These are phyloP conservation scores for Flaveria linearis DNA, from an alignment of 129 eudicot genomes.

Conservation along the genomic window DNA sequence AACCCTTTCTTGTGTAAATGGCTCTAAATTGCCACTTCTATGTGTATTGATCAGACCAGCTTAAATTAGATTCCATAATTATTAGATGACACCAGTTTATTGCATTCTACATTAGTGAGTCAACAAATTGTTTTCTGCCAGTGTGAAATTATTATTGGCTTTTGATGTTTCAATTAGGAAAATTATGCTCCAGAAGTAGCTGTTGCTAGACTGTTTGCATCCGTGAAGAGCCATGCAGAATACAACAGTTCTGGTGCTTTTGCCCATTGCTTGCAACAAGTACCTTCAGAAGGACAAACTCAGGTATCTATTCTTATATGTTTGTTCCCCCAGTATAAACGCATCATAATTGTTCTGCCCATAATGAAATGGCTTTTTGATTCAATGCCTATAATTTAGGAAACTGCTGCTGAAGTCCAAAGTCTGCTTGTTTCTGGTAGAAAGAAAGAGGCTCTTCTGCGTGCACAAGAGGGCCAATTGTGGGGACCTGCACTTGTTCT, in stretches of 20 bases:
- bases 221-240: slow-evolving; percentile 40
- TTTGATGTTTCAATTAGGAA: slow-evolving; percentile 32
- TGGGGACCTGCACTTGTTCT: slow-evolving; percentile 98
- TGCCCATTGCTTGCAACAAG: slow-evolving; percentile 73
- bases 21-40: not conserved
- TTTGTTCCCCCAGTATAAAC: slow-evolving; percentile 8
- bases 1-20: not conserved
- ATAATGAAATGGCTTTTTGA: not conserved
- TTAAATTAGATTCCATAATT: not conserved
- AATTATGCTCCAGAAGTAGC: slow-evolving; percentile 41
- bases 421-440: slow-evolving; percentile 86
- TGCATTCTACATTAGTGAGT: not conserved
- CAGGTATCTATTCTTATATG: slow-evolving; percentile 48
- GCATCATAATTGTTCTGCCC: slow-evolving; percentile 11
- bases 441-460: slow-evolving; percentile 73
- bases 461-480: slow-evolving; percentile 90
- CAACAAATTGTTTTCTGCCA: not conserved
- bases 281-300: slow-evolving; percentile 80
- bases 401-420: slow-evolving; percentile 87
- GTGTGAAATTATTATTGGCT: slow-evolving; percentile 4
- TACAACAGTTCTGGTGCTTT: slow-evolving; percentile 50
- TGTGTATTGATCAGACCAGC: slow-evolving; percentile 1
- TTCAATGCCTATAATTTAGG: slow-evolving; percentile 46
- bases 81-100: not conserved
- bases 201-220: slow-evolving; percentile 44